phyloP scores from a whole-genome alignment of 2,329 filamentous ascomycete genomes.

The Beauveria medogensis region DNA sequence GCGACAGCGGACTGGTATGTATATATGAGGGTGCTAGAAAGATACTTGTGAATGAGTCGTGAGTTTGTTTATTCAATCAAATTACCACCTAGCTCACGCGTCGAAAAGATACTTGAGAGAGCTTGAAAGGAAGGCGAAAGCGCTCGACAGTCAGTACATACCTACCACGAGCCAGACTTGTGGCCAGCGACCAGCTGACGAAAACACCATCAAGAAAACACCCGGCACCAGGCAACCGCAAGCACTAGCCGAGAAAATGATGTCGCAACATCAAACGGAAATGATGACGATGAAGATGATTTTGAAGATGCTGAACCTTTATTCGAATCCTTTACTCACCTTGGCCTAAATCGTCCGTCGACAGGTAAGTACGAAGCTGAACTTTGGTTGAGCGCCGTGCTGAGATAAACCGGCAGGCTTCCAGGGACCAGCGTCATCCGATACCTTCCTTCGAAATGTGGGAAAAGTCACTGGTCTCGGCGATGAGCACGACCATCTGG shows the following conservation, averaged over 20 bases:
- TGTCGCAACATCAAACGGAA: background rate
- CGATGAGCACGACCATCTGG: constrained; percentile 24
- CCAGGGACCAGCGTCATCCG: constrained; percentile 30
- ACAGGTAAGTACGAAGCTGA: constrained; percentile 17
- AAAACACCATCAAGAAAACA: background rate
- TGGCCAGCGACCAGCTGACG: background rate
- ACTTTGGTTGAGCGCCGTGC: background rate
- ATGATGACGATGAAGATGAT: constrained; percentile 22
- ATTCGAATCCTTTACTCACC: constrained; percentile 27
- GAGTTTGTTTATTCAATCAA: background rate
- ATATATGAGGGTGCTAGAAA: constrained; percentile 28
- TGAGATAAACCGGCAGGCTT: constrained; percentile 19
- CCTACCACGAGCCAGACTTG: background rate
- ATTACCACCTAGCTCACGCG: background rate
- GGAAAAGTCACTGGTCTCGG: constrained; percentile 26
- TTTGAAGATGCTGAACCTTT: constrained; percentile 25
- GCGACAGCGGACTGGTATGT: constrained; percentile 22
- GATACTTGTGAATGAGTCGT: constrained; percentile 27
- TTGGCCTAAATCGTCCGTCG: constrained; percentile 24
- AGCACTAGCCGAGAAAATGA: background rate
- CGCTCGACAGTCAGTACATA: constrained; percentile 19
- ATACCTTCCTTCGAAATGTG: constrained; percentile 30
- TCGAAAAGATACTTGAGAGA: constrained; percentile 24
- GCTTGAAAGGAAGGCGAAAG: constrained; percentile 25
- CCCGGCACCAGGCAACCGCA: background rate